A percentile compares a stretch with the other conserved stretches of the same genome.
Evolutionary conservation across 169 alveolate genomes (phyloP).

Genomic region (Eimeria necatrix): DNA sequence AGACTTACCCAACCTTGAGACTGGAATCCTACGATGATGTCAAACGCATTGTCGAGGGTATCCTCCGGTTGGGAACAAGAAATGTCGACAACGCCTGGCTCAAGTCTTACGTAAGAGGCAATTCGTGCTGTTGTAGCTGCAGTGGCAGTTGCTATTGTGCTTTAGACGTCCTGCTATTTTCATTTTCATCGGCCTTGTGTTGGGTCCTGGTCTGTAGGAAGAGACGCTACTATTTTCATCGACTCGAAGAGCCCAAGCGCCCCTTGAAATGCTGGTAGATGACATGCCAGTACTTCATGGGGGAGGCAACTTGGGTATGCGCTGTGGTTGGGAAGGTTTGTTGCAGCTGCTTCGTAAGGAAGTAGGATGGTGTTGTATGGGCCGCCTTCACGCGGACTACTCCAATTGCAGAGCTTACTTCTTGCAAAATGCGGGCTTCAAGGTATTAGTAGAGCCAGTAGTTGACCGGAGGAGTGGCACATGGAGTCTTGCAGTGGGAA

Average conservation of each 20-base stretch:
- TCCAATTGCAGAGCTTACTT: conserved; percentile 76
- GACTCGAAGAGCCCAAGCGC: conserved; percentile 73
- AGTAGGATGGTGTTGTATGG: conserved; percentile 80
- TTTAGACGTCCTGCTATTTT: neutral
- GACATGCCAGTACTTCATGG: conserved; percentile 73
- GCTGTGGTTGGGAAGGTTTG: conserved; percentile 32
- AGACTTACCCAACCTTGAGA: conserved; percentile 50
- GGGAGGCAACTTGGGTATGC: neutral
- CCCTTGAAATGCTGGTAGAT: conserved; percentile 70
- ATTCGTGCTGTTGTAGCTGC: conserved; percentile 13
- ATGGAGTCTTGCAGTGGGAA: conserved; percentile 86
- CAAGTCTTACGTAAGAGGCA: conserved; percentile 34
- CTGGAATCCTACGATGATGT: conserved; percentile 75
- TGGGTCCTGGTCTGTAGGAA: conserved; percentile 20
- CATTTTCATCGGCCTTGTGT: neutral
- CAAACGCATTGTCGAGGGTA: conserved; percentile 42
- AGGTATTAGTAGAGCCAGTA: conserved; percentile 86
- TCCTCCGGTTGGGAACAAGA: conserved; percentile 50
- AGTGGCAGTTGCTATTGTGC: neutral
- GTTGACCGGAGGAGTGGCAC: conserved; percentile 82
- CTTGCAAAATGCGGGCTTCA: conserved; percentile 82
- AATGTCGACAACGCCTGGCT: conserved; percentile 66
- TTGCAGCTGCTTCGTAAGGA: conserved; percentile 73
- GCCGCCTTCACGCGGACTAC: conserved; percentile 79
- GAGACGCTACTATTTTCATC: conserved; percentile 39